Evolutionary conservation across 768 basidiomycete genomes (phyloP).

Genomic region (Boletus bicolor): DNA sequence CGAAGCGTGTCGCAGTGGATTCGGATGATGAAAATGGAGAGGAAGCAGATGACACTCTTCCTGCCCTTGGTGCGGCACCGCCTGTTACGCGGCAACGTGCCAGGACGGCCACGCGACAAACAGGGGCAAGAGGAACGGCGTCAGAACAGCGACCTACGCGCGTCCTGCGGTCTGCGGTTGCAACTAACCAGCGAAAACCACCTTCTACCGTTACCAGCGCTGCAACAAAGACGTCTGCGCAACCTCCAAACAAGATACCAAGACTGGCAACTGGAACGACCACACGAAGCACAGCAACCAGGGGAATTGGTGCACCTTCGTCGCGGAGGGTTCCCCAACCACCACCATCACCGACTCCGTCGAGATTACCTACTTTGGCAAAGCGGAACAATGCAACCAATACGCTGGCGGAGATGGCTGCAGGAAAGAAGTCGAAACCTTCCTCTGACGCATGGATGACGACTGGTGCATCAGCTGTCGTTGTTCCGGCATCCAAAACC

Average conservation of each 20-base stretch:
- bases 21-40: constrained; percentile 61
- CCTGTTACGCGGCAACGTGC: constrained; percentile 32
- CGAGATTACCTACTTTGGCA: constrained; percentile 71
- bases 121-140: constrained; percentile 49
- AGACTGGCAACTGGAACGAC: constrained; percentile 53
- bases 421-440: constrained; percentile 34
- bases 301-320: constrained; percentile 29
- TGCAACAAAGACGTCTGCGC: constrained; percentile 40
- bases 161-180: constrained; percentile 67
- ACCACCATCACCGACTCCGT: constrained; percentile 68
- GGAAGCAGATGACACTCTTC: constrained; percentile 60
- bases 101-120: constrained; percentile 38
- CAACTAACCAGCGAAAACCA: constrained; percentile 52
- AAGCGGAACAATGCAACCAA: constrained; percentile 47
- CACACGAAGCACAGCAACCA: constrained; percentile 45
- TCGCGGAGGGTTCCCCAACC: constrained; percentile 39
- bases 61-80: constrained; percentile 55
- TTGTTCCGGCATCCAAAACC: constrained; percentile 65
- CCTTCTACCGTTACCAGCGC: constrained; percentile 37
- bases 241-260: constrained; percentile 66
- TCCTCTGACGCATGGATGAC: constrained; percentile 73
- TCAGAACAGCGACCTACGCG: constrained; percentile 74
- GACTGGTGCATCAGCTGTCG: constrained; percentile 62
- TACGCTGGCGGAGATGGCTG: constrained; percentile 51
- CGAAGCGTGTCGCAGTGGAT: constrained; percentile 66